phyloP scores from a whole-genome alignment of 2,329 filamentous ascomycete genomes.

The Aspergillus pseudoterreus region DNA sequence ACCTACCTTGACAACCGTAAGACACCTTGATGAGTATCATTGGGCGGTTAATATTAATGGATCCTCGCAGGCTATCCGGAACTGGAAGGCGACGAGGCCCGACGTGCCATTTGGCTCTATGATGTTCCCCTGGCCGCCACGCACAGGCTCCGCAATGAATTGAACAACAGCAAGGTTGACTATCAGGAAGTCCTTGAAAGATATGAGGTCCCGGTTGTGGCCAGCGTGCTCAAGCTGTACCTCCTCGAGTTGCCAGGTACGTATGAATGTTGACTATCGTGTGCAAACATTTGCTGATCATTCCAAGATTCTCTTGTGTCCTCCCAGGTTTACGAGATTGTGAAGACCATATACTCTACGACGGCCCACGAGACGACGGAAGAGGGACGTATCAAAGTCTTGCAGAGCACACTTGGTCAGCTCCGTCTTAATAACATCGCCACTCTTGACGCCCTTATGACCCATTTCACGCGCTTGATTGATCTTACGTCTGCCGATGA shows the following conservation, averaged over 20 bases:
- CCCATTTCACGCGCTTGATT: constrained; percentile 94
- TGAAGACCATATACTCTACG: constrained; percentile 92
- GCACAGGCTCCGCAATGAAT: constrained; percentile 73
- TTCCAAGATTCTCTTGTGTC: constrained; percentile 87
- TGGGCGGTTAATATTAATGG: constrained; percentile 3
- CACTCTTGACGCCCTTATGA: constrained; percentile 96
- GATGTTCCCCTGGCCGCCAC: constrained; percentile 83
- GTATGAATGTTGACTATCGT: constrained; percentile 29
- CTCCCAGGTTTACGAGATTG: constrained; percentile 96
- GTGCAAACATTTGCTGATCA: constrained; percentile 6
- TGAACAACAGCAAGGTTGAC: constrained; percentile 85
- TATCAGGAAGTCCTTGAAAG: constrained; percentile 73
- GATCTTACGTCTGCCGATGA: constrained; percentile 96
- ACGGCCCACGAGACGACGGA: constrained; percentile 73
- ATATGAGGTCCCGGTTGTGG: constrained; percentile 92
- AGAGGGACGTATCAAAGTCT: constrained; percentile 75
- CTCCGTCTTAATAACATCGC: constrained; percentile 95
- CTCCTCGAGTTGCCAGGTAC: constrained; percentile 88
- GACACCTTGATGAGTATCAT: constrained; percentile 10
- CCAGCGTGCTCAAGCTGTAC: constrained; percentile 88
- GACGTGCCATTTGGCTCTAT: constrained; percentile 88
- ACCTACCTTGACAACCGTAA: constrained; percentile 86
- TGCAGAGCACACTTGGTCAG: constrained; percentile 94
- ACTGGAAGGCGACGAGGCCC: constrained; percentile 90
- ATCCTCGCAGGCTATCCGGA: constrained; percentile 71